Conservation (phyloP, 768 basidiomycete species). For the Cytidiella melzeri region DNA sequence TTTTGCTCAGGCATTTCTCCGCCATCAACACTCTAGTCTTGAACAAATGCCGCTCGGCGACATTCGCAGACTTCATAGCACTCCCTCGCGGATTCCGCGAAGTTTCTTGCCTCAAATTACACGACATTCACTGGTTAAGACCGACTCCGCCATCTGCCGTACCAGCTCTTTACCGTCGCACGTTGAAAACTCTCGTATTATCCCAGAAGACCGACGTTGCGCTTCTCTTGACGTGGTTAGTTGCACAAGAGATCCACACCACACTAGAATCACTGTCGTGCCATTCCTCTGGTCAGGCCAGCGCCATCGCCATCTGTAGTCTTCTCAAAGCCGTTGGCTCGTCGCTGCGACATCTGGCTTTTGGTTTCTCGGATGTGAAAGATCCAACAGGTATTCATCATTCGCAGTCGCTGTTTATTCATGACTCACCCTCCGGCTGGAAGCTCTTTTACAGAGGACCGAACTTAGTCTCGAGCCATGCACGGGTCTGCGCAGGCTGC, state of each 20-base stretch:
- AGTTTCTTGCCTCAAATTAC: constrained; percentile 6
- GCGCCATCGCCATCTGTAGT: constrained; percentile 12
- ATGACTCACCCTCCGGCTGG: background rate
- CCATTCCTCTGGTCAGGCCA: constrained; percentile 9
- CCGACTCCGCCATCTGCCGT: background rate
- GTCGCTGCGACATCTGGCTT: constrained; percentile 9
- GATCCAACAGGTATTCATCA: constrained; percentile 17
- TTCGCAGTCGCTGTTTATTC: background rate
- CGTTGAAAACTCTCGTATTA: constrained; percentile 11
- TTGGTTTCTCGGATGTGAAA: constrained; percentile 16
- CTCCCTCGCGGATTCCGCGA: constrained; percentile 9
- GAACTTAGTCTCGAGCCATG: constrained; percentile 9
- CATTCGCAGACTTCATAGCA: constrained; percentile 12
- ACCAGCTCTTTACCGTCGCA: background rate
- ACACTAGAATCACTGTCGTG: constrained; percentile 11
- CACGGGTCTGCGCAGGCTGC: constrained; percentile 11
- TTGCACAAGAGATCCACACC: constrained; percentile 1
- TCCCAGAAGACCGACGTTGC: constrained; percentile 14
- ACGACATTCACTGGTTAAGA: constrained; percentile 15
- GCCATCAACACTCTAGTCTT: constrained; percentile 6
- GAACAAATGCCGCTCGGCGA: constrained; percentile 12
- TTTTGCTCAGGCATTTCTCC: constrained; percentile 9
- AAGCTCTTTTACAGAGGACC: constrained; percentile 14
- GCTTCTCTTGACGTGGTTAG: constrained; percentile 15
- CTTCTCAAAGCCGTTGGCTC: constrained; percentile 13